A percentile compares a stretch with the other conserved stretches of the same genome.
Conservation (phyloP, 1,284 basidiomycete species). For the Boletus semigastroideus region DNA sequence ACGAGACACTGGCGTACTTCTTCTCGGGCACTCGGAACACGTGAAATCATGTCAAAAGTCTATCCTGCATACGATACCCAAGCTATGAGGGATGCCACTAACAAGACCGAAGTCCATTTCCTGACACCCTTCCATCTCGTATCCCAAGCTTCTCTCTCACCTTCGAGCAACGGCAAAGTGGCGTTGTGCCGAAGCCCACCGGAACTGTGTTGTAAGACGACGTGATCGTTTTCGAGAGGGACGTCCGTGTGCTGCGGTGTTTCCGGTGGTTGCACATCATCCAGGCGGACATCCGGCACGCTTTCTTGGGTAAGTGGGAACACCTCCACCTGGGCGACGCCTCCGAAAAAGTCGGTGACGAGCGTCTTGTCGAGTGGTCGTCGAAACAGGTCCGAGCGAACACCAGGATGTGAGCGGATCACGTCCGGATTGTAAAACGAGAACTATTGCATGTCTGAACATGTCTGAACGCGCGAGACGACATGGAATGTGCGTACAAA, state of each 20-base stretch:
- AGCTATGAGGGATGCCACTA: slow-evolving; percentile 26
- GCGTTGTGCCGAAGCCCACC: neutral
- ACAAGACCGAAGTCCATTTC: slow-evolving; percentile 31
- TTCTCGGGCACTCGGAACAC: too few species aligned
- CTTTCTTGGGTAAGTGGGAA: slow-evolving; percentile 24
- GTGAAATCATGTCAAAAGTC: neutral
- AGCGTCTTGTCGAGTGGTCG: slow-evolving; percentile 69
- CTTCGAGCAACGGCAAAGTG: neutral
- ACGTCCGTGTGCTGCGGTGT: neutral
- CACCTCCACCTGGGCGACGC: slow-evolving; percentile 82
- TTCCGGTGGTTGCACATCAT: neutral
- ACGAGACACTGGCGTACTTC: neutral
- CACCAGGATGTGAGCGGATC: slow-evolving; percentile 85
- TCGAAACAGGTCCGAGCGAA: slow-evolving; percentile 81
- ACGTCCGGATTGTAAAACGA: slow-evolving; percentile 71
- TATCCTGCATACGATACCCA: slow-evolving; percentile 32
- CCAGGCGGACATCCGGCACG: neutral
- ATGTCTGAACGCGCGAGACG: neutral
- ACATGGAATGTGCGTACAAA: slow-evolving; percentile 56
- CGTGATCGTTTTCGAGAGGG: neutral
- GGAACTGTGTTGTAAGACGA: neutral
- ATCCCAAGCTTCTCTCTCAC: slow-evolving; percentile 15
- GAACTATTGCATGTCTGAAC: slow-evolving; percentile 54
- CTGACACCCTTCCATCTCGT: slow-evolving; percentile 24
- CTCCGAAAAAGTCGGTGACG: slow-evolving; percentile 96